phyloP scores from a whole-genome alignment of 2,329 filamentous ascomycete genomes.

The Raffaelea deltoideospora region DNA sequence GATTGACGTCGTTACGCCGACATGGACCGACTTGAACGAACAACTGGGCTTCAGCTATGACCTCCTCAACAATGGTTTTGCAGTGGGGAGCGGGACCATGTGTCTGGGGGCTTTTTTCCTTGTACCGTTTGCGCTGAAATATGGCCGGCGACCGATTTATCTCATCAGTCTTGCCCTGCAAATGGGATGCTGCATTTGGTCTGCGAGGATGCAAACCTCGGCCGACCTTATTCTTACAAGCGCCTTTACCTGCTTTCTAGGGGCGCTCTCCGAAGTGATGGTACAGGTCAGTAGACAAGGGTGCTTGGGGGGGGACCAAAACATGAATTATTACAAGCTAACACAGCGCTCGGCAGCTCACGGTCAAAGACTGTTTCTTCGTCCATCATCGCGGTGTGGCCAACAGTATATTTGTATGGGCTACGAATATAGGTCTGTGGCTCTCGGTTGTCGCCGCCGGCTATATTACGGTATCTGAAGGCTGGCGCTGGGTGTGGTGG shows the following conservation, averaged over 20 bases:
- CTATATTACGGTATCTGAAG: constrained; percentile 29
- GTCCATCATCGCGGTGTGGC: constrained; percentile 39
- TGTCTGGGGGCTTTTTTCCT: constrained; percentile 29
- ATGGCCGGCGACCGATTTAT: constrained; percentile 26
- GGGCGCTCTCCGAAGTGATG: constrained; percentile 28
- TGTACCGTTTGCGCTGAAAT: constrained; percentile 29
- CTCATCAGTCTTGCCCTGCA: constrained; percentile 27
- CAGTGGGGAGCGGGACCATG: constrained; percentile 24
- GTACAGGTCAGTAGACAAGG: too few species aligned
- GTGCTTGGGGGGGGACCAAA: too few species aligned
- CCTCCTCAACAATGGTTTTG: constrained; percentile 3
- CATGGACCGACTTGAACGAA: constrained; percentile 18
- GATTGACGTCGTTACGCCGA: too few species aligned
- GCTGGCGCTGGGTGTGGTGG: constrained; percentile 31
- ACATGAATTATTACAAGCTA: too few species aligned
- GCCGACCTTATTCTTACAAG: constrained; percentile 4
- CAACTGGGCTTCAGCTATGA: constrained; percentile 16
- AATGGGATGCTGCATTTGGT: constrained; percentile 24
- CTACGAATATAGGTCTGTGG: constrained; percentile 20
- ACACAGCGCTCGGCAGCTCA: too few species aligned
- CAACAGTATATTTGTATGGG: constrained; percentile 27
- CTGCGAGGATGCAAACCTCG: constrained; percentile 11
- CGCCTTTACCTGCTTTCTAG: constrained; percentile 22
- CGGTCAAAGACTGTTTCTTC: constrained; percentile 40
- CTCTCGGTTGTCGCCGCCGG: constrained; percentile 32